Evolutionary conservation across 1,284 basidiomycete species (phyloP), one percentile per base, ranked within the genome.

Genomic region (Ceratobasidium sp.): DNA sequence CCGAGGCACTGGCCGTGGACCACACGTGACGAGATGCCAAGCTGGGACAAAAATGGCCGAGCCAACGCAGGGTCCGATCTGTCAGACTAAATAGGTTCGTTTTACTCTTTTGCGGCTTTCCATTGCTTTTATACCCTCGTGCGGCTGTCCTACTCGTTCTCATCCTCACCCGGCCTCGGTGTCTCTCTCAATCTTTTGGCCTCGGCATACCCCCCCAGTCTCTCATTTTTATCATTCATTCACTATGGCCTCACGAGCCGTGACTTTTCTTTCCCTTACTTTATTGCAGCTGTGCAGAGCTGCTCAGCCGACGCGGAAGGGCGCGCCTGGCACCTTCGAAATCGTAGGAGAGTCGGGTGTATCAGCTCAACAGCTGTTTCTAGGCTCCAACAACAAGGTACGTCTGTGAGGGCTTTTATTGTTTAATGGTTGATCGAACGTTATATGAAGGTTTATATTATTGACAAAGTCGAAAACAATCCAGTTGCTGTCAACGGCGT

Each of bases 271-370:
- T 69, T 56, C 66, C 1, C 53, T 69, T 46, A 51, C 51, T 21
- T 54, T 69, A 25, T 42, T 69, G 40, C 66, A 69, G 16, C 53
- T 73, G 23, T 72, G 59, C 2, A 49, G 25, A 36, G 51, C 73
- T 7, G 69, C 48, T 23, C 72, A 73, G 21, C 72, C 72, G 3
- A 46, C 64, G 28, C 62, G 54, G 44, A 63, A 70, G 49, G 73
- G 71, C 36, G 70, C 48, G 18, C 33, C 77, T 38, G 79, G 79
- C 72, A 79, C 81, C 1, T 81, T 82, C 73, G 74, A 78, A 44
- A 77, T 80, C 73, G 81, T 82, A 38, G 82, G 81, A 14, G 73
- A 79, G 59, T 81, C 80, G 6, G 81, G 81, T 25, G 82, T 80
- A 12, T 79, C 78, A 18, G 82, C 81, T 4, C 81, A 82, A 73